Conservation (phyloP, 352 stramenopile genomes). For the Thraustochytrium striatum region DNA sequence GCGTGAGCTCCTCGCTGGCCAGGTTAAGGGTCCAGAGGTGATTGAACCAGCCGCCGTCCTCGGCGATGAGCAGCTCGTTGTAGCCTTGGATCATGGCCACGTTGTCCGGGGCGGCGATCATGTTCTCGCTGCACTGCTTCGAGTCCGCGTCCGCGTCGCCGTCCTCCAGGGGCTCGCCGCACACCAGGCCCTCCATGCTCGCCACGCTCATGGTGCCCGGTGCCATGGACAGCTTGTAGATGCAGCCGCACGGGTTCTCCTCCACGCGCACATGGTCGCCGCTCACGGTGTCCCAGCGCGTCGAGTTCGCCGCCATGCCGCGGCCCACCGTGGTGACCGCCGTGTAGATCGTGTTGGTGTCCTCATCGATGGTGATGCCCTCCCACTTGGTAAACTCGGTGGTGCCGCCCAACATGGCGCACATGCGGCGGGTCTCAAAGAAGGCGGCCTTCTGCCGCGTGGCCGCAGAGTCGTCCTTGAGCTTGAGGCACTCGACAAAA, state of each 20-base stretch:
- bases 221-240: neutral
- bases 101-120: neutral
- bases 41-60: neutral
- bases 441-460: neutral
- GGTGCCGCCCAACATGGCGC: constrained; percentile 3
- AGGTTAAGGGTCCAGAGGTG: neutral
- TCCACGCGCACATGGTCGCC: neutral
- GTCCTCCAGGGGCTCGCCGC: too few relatives aligned
- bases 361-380: neutral
- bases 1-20: neutral
- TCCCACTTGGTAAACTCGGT: constrained; percentile 23
- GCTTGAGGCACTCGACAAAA: neutral
- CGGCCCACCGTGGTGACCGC: neutral
- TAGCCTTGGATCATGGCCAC: neutral
- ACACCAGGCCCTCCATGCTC: neutral
- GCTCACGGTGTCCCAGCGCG: neutral
- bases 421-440: constrained; percentile 9
- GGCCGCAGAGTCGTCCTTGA: neutral
- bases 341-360: neutral
- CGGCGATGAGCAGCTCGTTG: constrained; percentile 2
- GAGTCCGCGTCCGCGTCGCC: too few relatives aligned
- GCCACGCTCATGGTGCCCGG: neutral
- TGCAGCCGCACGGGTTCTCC: neutral
- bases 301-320: neutral
- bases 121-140: neutral